These are phyloP conservation scores for Stylonectria norvegica DNA, from an alignment of 2,329 filamentous ascomycete species.

Conservation along the genomic window DNA sequence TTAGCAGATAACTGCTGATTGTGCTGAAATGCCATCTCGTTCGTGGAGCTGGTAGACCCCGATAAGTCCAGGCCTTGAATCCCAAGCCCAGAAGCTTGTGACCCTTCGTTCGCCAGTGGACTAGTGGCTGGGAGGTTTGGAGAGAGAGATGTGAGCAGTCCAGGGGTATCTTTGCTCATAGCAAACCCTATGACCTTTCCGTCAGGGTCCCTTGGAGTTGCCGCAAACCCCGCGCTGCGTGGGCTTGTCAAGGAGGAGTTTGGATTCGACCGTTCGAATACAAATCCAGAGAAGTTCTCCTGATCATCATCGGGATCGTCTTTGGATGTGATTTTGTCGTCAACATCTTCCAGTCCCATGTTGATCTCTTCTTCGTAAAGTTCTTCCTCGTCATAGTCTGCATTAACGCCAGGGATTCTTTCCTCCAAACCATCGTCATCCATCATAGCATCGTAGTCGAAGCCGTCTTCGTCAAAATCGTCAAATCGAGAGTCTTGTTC, in stretches of 20 bases:
- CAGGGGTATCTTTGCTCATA: conserved; percentile 45
- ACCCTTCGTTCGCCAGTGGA: conserved; percentile 7
- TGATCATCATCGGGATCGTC: conserved; percentile 36
- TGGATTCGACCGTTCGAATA: conserved; percentile 54
- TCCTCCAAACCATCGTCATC: conserved; percentile 65
- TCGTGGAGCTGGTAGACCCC: conserved; percentile 6
- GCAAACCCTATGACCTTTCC: conserved; percentile 58
- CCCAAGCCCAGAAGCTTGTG: conserved; percentile 37
- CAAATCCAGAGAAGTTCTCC: conserved; percentile 59
- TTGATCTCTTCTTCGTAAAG: conserved; percentile 31
- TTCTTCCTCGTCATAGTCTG: conserved; percentile 44
- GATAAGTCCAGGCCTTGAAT: conserved; percentile 37
- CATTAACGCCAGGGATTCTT: conserved; percentile 58
- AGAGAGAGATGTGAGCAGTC: conserved; percentile 16
- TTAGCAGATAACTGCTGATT: conserved; percentile 17
- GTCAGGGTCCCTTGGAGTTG: conserved; percentile 53
- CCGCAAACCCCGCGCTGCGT: conserved; percentile 41
- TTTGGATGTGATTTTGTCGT: conserved; percentile 1
- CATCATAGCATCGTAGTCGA: conserved; percentile 62
- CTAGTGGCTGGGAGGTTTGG: conserved; percentile 10
- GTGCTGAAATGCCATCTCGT: conserved; percentile 21
- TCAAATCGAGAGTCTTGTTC: conserved; percentile 54
- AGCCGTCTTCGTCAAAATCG: conserved; percentile 59
- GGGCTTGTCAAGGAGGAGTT: conserved; percentile 51
- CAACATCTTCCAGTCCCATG: conserved; percentile 26